phyloP scores from a whole-genome alignment of 1,139 yeast genomes.

The Saccharomyces pastorianus region DNA sequence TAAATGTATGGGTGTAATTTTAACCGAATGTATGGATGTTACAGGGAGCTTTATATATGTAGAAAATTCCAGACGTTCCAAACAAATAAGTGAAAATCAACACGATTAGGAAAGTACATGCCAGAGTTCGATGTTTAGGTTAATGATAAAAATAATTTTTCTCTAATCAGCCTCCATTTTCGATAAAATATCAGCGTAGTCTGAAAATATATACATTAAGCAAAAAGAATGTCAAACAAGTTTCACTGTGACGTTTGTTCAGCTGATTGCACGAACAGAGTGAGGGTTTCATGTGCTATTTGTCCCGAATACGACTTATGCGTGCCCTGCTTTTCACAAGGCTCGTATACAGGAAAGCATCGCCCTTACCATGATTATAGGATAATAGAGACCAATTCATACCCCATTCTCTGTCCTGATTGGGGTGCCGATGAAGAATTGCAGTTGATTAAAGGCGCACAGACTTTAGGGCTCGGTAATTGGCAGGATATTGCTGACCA shows the following conservation, averaged over 20 bases:
- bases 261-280: constrained; percentile 86
- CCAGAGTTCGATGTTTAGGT: neutral
- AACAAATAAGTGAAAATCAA: neutral
- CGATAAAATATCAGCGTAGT: neutral
- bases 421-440: constrained; percentile 99
- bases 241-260: constrained; percentile 95
- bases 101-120: neutral
- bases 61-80: neutral
- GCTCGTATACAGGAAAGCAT: constrained; percentile 72
- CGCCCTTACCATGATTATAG: constrained; percentile 91
- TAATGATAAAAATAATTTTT: neutral
- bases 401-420: constrained; percentile 79
- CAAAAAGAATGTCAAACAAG: constrained; percentile 34
- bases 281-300: constrained; percentile 82
- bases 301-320: constrained; percentile 92
- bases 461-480: constrained; percentile 84
- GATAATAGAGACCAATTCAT: constrained; percentile 88
- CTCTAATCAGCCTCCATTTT: neutral
- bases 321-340: constrained; percentile 91
- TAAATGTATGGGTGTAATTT: neutral
- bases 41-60: neutral
- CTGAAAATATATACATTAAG: neutral
- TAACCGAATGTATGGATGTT: neutral
- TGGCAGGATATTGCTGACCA: constrained; percentile 97
- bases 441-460: constrained; percentile 81